Evolutionary conservation across 345 rosid species (phyloP).

Genomic region (Fremontodendron californicum): DNA sequence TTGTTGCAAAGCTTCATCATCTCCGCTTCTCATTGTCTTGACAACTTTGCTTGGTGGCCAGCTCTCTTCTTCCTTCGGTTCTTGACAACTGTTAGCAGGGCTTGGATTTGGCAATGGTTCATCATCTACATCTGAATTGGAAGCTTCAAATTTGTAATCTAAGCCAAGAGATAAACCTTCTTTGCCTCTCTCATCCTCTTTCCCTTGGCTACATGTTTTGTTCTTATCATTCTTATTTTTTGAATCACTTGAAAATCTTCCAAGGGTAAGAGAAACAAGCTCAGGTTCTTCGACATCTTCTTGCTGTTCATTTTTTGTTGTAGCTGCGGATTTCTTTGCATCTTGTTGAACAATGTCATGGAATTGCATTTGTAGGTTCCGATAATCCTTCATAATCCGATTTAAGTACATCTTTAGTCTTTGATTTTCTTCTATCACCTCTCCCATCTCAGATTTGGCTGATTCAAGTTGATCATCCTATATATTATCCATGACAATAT

Average conservation of each 20-base stretch:
- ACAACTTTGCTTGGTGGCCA: conserved; percentile 35
- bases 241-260: conserved; percentile 42
- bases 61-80: conserved; percentile 43
- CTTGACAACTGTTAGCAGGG: conserved; percentile 31
- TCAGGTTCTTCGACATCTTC: conserved; percentile 44
- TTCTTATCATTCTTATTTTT: conserved; percentile 33
- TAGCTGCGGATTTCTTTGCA: conserved; percentile 17
- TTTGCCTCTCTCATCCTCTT: conserved; percentile 22
- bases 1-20: conserved; percentile 53
- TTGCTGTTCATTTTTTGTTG: not conserved
- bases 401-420: conserved; percentile 54
- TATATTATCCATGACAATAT: not conserved
- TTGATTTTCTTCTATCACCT: conserved; percentile 69
- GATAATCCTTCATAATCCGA: conserved; percentile 58
- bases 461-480: conserved; percentile 55
- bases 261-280: conserved; percentile 71
- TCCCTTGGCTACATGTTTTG: conserved; percentile 16
- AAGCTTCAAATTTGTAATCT: conserved; percentile 49
- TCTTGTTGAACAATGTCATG: conserved; percentile 39
- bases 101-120: conserved; percentile 31
- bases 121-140: conserved; percentile 22
- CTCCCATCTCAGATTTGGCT: conserved; percentile 66
- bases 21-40: conserved; percentile 38
- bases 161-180: conserved; percentile 44
- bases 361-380: conserved; percentile 54